Base-by-base conservation (phyloP, 257 asterid species). In the Capsicum baccatum region DNA sequence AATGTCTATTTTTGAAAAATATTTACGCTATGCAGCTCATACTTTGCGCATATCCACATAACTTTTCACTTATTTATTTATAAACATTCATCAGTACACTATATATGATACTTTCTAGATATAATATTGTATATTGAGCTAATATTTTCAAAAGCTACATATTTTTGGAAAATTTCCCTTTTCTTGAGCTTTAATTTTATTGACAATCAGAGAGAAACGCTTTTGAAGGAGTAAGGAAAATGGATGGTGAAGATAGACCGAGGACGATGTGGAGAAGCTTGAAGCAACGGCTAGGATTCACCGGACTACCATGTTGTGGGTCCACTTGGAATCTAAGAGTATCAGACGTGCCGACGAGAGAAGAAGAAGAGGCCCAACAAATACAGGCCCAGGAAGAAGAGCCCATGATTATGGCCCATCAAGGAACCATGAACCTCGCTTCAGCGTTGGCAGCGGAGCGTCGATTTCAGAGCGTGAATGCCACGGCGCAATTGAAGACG, bases 371-470 rank as follows among this genome's bases (percentile, higher is more conserved):
- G 26, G 83, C 81, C 83, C 78, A 74, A 74, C 68, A 74, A 74
- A 21, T 44, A 5, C 33, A 79, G 6, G 81, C 21, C 37, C 85
- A 39, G 44, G 83, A 84, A 13, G 58, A 35, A 13, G 69, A 74
- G 62, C 80, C 57, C 80, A 83, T 19, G 55, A 71, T 19, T 15
- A 37, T 6, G 35, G 48, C 33, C 37, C 58, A 3, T 26, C 63
- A 16, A 8, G 50, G 81, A 3, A 26, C 59, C 68, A 54, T 80
- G 83, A 81, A 47, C 19, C 63, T 86, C 44, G 89, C 89, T 44
- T 81, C 47, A 35, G 83, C 85, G 0, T 39, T 86, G 17, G 87
- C 80, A 3, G 85, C 86, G 2, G 89, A 84, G 55, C 83, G 89
- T 19, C 83, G 21, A 6, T 9, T 12, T 37, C 85, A 21, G 47